phyloP scores from a whole-genome alignment of 345 rosid species.

The Hevea brasiliensis region DNA sequence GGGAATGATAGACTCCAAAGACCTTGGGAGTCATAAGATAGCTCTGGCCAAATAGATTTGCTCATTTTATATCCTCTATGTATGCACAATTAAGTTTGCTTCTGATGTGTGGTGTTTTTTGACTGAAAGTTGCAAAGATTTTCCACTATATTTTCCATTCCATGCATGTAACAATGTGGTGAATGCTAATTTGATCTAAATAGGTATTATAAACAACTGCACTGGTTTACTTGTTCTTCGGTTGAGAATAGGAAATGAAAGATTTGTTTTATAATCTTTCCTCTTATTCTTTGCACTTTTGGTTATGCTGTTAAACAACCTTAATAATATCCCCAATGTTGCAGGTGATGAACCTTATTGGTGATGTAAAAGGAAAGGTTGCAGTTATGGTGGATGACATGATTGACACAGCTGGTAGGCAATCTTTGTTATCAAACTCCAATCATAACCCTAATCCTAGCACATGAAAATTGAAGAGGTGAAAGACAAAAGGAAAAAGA shows the following conservation, averaged over 20 bases:
- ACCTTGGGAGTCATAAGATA: background rate
- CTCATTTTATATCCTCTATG: background rate
- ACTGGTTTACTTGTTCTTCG: background rate
- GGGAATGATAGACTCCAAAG: background rate
- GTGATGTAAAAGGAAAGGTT: constrained; percentile 33
- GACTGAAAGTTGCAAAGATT: background rate
- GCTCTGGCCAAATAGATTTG: background rate
- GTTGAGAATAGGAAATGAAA: background rate
- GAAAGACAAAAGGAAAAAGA: background rate
- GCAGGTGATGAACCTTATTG: constrained; percentile 36
- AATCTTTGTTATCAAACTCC: background rate
- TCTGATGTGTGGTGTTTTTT: background rate
- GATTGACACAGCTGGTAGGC: constrained; percentile 42
- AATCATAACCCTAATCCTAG: background rate
- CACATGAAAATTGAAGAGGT: background rate
- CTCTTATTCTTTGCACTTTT: background rate
- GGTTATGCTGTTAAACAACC: background rate
- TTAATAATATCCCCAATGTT: background rate
- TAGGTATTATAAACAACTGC: background rate
- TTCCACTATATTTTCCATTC: background rate
- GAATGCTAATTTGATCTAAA: background rate
- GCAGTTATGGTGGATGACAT: constrained; percentile 41
- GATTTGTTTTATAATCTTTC: background rate
- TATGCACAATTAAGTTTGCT: background rate
- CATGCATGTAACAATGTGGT: background rate